Base-by-base conservation (phyloP, 805 yeast species). In the Zygosaccharomyces pseudorouxii region DNA sequence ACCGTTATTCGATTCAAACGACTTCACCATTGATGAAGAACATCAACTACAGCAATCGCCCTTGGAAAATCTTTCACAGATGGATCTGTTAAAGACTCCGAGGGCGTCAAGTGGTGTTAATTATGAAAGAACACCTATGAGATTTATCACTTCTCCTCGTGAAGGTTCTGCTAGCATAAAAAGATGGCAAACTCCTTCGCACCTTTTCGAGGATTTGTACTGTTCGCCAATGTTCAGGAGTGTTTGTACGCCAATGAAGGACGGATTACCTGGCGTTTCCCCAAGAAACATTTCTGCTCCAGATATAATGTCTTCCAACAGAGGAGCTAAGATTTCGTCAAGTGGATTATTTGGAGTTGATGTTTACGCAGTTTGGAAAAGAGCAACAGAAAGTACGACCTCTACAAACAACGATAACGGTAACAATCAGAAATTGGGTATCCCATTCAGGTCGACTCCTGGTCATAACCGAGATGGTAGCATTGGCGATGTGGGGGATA, bases 131-230 rank as follows among this genome's bases (percentile, higher is more conserved):
- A 60, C 65, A 2, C 66, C 66, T 8, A 42, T 46, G 29, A 46
- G 58, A 29, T 52, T 57, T 23, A 50, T 50, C 14, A 46, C 56
- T 4, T 60, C 66, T 3, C 66, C 66, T 8, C 55, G 53, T 42
- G 65, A 58, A 40, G 57, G 49, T 4, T 49, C 53, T 23, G 47
- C 57, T 3, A 35, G 56, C 14, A 42, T 57, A 38, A 62, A 56
- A 40, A 64, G 55, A 50, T 64, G 68, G 68, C 66, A 64, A 48
- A 64, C 68, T 4, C 69, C 69, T 12, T 62, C 67, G 4, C 62
- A 61, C 44, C 47, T 63, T 18, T 63, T 65, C 36, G 68, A 65
- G 48, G 68, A 65, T 50, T 51, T 62, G 11, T 63, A 63, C 39
- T 56, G 62, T 20, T 65, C 69, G 2, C 69, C 69, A 10, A 44